These are phyloP conservation scores for Arabis hirsuta DNA, from an alignment of 345 rosid species.

Conservation along the genomic window DNA sequence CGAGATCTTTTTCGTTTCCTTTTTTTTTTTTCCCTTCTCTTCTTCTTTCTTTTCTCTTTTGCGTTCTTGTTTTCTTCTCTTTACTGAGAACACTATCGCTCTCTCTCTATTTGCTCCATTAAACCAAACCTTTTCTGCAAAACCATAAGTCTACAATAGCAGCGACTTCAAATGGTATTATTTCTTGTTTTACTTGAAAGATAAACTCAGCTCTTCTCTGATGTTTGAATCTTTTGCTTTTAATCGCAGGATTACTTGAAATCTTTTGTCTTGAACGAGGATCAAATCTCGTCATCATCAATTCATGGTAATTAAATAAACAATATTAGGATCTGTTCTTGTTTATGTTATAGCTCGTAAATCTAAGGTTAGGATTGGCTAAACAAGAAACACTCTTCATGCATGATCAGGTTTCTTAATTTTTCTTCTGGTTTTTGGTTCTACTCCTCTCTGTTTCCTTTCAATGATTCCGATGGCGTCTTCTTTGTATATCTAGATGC, in stretches of 20 bases:
- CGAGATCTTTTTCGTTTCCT: too few species aligned
- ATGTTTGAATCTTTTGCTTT: background rate
- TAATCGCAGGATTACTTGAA: conserved; percentile 86
- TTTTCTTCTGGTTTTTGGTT: background rate
- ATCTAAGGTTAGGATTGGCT: conserved; percentile 80
- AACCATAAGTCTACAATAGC: conserved; percentile 12
- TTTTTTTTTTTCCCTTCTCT: too few species aligned
- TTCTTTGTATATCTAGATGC: conserved; percentile 50
- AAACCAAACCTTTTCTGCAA: too few species aligned
- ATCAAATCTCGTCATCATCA: conserved; percentile 79
- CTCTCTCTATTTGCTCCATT: too few species aligned
- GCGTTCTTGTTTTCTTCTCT: too few species aligned
- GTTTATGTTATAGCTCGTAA: background rate
- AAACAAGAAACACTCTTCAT: conserved; percentile 70
- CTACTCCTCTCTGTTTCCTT: background rate
- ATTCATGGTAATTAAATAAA: conserved; percentile 61
- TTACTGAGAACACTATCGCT: too few species aligned
- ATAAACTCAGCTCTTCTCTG: background rate
- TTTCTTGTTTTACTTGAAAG: background rate
- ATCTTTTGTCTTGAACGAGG: conserved; percentile 82
- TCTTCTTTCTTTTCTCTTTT: too few species aligned
- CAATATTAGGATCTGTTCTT: too few species aligned
- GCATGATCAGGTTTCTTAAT: conserved; percentile 64
- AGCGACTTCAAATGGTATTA: conserved; percentile 14
- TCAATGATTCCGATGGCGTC: background rate